Conservation (phyloP, 1,284 basidiomycete genomes). For the Wolfiporia cocos region DNA sequence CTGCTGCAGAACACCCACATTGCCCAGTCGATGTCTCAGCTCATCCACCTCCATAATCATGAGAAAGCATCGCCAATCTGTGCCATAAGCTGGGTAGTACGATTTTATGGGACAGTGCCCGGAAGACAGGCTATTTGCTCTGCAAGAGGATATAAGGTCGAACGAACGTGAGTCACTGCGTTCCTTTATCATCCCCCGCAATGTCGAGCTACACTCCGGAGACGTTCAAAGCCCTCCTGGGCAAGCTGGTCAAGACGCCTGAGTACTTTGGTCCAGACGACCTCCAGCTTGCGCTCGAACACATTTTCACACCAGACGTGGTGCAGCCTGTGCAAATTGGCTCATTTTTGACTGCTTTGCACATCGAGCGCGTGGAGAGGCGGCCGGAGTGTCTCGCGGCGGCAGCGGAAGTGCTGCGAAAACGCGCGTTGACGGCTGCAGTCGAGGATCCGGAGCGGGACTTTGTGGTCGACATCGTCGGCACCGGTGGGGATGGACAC, state of each 20-base stretch:
- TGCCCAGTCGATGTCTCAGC: too few species aligned
- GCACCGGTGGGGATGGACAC: conserved; percentile 94
- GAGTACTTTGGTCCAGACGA: conserved; percentile 70
- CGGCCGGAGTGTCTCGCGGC: conserved; percentile 72
- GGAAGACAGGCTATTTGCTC: too few species aligned
- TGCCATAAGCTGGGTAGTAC: too few species aligned
- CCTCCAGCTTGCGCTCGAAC: conserved; percentile 63
- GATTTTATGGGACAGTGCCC: too few species aligned
- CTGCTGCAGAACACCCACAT: too few species aligned
- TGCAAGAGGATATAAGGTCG: too few species aligned
- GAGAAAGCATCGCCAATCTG: too few species aligned
- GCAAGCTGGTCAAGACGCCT: conserved; percentile 73
- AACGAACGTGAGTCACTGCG: too few species aligned
- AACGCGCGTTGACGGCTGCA: conserved; percentile 55
- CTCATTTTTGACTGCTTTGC: conserved; percentile 78
- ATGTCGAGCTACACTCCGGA: conserved; percentile 35
- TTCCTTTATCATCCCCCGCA: too few species aligned
- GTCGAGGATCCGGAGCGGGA: conserved; percentile 54
- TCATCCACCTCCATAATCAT: too few species aligned
- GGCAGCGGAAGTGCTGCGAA: conserved; percentile 69
- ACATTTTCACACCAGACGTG: conserved; percentile 63
- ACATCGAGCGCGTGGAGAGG: conserved; percentile 69
- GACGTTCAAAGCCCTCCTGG: conserved; percentile 72
- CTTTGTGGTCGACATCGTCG: conserved; percentile 72
- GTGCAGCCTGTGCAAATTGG: conserved; percentile 71